Evolutionary conservation across 2,329 filamentous ascomycete species (phyloP).

Genomic region (Metarhizium guizhouense): DNA sequence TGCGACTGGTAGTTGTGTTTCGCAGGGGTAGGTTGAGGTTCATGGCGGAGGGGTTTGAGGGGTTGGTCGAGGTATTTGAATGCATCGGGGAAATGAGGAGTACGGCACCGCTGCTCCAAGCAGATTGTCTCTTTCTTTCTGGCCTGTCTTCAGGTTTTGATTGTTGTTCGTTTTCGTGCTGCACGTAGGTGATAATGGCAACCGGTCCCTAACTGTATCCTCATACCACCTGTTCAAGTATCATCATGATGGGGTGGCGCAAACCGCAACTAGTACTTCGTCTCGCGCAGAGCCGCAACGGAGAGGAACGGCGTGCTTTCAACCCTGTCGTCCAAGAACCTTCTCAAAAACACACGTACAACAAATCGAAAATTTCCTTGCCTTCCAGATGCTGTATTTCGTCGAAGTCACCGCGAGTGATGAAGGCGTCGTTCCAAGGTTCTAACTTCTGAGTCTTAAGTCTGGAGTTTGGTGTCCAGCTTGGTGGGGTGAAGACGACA

Average conservation of each 20-base stretch:
- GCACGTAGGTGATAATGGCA: neutral
- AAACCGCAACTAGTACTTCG: neutral
- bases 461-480: neutral
- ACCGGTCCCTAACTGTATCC: neutral
- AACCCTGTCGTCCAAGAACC: neutral
- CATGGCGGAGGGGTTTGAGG: conserved; percentile 24
- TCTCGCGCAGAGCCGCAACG: neutral
- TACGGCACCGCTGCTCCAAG: neutral
- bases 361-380: neutral
- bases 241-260: neutral
- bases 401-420: neutral
- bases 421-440: neutral
- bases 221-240: neutral
- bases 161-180: neutral
- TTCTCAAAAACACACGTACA: neutral
- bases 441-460: neutral
- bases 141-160: neutral
- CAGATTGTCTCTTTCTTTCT: neutral
- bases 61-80: conserved; percentile 4
- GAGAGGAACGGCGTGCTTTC: neutral
- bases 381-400: neutral
- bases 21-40: conserved; percentile 44
- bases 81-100: neutral
- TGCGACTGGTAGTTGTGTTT: conserved; percentile 30
- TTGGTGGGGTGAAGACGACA: neutral